Conservation (phyloP, 1,284 basidiomycete genomes). For the Leccinum fallax region DNA sequence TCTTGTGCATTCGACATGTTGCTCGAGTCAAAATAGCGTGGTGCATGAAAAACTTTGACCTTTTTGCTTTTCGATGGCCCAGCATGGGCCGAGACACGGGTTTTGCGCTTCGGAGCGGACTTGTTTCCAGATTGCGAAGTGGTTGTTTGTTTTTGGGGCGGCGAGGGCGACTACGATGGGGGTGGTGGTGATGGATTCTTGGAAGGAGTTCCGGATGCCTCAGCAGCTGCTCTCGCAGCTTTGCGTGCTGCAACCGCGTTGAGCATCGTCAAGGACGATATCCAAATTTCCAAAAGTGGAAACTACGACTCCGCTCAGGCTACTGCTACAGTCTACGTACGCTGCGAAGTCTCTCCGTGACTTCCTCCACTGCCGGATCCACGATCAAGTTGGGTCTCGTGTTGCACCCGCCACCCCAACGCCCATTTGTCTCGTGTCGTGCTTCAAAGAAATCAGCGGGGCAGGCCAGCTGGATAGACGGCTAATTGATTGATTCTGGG, state of each 20-base stretch:
- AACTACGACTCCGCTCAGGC: background rate
- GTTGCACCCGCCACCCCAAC: background rate
- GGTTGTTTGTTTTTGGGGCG: background rate
- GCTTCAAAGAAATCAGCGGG: background rate
- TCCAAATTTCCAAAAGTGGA: background rate
- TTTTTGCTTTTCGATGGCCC: slow-evolving; percentile 24
- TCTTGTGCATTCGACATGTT: slow-evolving; percentile 39
- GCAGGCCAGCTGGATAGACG: background rate
- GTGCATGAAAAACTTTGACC: slow-evolving; percentile 13
- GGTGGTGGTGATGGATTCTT: slow-evolving; percentile 15
- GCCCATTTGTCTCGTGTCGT: background rate
- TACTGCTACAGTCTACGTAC: too few species aligned
- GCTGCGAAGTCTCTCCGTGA: slow-evolving; percentile 8
- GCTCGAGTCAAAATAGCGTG: slow-evolving; percentile 40
- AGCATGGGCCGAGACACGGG: background rate
- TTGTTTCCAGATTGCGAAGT: slow-evolving; percentile 1
- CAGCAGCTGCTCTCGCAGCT: slow-evolving; percentile 24
- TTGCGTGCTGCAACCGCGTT: slow-evolving; percentile 34
- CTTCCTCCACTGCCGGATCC: too few species aligned
- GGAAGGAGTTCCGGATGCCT: slow-evolving; percentile 8
- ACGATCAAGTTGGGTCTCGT: too few species aligned
- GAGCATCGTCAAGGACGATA: slow-evolving; percentile 19
- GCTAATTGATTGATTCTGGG: background rate
- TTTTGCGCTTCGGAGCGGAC: slow-evolving; percentile 26
- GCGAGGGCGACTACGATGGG: slow-evolving; percentile 9